Base-by-base conservation (phyloP, 257 asterid genomes). In the Hygrophila difformis region DNA sequence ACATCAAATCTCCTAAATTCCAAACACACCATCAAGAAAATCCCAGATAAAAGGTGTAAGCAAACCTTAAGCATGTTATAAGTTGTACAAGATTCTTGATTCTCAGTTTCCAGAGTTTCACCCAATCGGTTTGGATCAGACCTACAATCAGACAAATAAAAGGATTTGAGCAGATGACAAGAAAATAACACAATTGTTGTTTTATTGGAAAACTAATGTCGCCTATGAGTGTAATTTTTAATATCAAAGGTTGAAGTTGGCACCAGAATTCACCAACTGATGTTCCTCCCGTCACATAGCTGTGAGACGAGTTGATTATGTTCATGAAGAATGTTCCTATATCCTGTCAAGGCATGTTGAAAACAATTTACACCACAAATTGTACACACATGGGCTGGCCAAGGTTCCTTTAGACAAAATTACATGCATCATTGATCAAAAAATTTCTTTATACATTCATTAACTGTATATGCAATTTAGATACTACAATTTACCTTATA, bases 201-300 rank as follows among this genome's bases (percentile, higher is more conserved):
- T 40, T 14, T 22, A 26, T 23, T 34, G 39, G 46, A 52, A 52
- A 43, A 17, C 20, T n/a, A 35, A 6, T 37, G 40, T 26, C 3
- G 22, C 40, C 12, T 26, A 31, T 20, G 41, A 43, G 44, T 40
- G 39, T 28, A 18, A 36, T 24, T 20, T 49, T 37, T n/a, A n/a
- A n/a, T 18, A 18, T 15, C 13, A 36, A 57, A 50, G 28, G 42
- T 47, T 34, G 44, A 49, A 14, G 18, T 48, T 39, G 37, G 37
- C 72, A 85, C 98, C 96, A 89, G 63, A 75, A 76, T 56, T 89
- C 98, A 24, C 67, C 16, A 12, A 51, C 83, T 20, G 96, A 79
- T 44, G 98, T 85, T 57, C 98, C 98, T 67, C 96, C 98, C 1
- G 98, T 89, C 23, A 92, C 96, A 59, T 85, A 89, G 68, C 72